A percentile compares a stretch with the other conserved stretches of the same genome.
Evolutionary conservation across 192 early-diverging fungal genomes (phyloP).

Genomic region (Dissophora ornata): DNA sequence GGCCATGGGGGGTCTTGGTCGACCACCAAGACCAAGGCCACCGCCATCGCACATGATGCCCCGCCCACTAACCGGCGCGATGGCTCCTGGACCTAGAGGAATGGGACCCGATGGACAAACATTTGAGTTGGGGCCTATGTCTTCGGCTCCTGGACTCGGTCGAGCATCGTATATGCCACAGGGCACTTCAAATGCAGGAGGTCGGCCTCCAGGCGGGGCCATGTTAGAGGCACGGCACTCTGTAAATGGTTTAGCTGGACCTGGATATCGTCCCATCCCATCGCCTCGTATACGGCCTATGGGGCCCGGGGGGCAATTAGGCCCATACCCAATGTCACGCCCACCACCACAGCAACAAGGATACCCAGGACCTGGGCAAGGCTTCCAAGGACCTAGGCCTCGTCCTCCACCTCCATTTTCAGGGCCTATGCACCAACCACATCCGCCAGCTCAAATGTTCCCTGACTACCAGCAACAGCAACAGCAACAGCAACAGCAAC

Average conservation of each 20-base stretch:
- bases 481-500: slow-evolving; percentile 24
- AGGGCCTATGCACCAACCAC: slow-evolving; percentile 2
- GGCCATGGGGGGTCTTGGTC: slow-evolving; percentile 9
- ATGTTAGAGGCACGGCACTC: slow-evolving; percentile 28
- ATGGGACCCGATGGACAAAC: slow-evolving; percentile 14
- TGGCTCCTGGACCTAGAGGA: slow-evolving; percentile 15
- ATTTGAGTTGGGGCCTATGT: slow-evolving; percentile 35
- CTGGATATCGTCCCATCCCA: slow-evolving; percentile 3
- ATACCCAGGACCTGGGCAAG: too few species aligned
- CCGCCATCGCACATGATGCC: slow-evolving; percentile 17
- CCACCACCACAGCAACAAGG: slow-evolving; percentile 8
- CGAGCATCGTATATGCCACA: neutral
- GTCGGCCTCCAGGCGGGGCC: neutral
- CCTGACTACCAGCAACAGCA: slow-evolving; percentile 28
- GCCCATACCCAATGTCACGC: neutral
- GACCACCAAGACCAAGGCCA: slow-evolving; percentile 33
- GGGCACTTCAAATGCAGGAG: neutral
- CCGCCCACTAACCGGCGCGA: slow-evolving; percentile 14
- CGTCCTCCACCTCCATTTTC: slow-evolving; percentile 5
- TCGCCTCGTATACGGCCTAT: slow-evolving; percentile 24
- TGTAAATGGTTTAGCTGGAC: slow-evolving; percentile 5
- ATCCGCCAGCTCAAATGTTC: slow-evolving; percentile 21
- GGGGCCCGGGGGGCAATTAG: neutral
- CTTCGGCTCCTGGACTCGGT: neutral
- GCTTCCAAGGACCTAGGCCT: neutral